phyloP scores from a whole-genome alignment of 106 monocot species.

The Triglochin maritima region DNA sequence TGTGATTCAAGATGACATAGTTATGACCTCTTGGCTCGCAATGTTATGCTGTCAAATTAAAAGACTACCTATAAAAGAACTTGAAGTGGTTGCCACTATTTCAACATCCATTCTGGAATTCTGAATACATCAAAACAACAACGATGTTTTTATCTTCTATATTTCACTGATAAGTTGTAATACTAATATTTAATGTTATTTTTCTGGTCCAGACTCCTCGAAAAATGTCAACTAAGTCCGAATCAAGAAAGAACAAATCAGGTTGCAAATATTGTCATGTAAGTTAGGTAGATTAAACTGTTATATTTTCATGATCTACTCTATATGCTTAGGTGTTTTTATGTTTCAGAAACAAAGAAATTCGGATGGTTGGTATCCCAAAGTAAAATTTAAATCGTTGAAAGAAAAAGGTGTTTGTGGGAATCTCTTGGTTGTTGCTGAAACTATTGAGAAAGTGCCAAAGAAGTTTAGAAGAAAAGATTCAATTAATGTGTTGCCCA shows the following conservation, averaged over 20 bases:
- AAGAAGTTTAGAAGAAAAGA: slow-evolving; percentile 28
- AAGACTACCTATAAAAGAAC: no score
- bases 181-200: neutral
- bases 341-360: slow-evolving; percentile 21
- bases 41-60: no score
- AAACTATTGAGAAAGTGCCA: slow-evolving; percentile 44
- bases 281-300: slow-evolving; percentile 18
- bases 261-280: slow-evolving; percentile 71
- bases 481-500: slow-evolving; percentile 34
- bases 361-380: slow-evolving; percentile 41
- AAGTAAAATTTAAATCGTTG: slow-evolving; percentile 38
- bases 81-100: no score
- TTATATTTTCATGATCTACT: slow-evolving; percentile 1
- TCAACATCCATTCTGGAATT: no score
- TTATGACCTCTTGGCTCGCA: no score
- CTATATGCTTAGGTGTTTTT: neutral
- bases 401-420: slow-evolving; percentile 28
- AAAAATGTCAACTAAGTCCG: neutral
- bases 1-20: no score
- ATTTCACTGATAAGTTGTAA: neutral
- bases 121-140: no score
- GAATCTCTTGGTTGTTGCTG: slow-evolving; percentile 26
- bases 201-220: slow-evolving; percentile 1
- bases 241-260: slow-evolving; percentile 9
- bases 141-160: no score